Base-by-base conservation (phyloP, 805 yeast species). In the Lipomyces oligophaga region DNA sequence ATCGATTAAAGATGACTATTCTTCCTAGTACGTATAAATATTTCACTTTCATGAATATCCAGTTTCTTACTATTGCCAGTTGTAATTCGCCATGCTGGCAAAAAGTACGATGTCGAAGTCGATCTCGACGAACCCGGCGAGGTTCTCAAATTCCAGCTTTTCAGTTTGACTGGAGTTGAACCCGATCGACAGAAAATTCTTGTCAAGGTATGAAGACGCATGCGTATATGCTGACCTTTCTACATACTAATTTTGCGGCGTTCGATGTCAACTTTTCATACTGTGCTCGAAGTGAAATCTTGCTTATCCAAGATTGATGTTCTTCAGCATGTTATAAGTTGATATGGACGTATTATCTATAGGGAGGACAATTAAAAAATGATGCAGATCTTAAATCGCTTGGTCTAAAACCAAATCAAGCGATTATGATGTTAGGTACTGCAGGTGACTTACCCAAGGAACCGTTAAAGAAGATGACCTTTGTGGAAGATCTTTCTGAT, bases 401-500 rank as follows among this genome's bases (percentile, higher is more conserved):
- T 41, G 75, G 72, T 21, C 62, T 89, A 52, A 84, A 83, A 59
- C 72, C 77, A 19, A 78, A 77, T 27, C 85, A 83, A 56, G 71
- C 78, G 11, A 71, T 90, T 19, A 85, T 93, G 95, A 85, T 93
- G 47, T 72, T 93, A 46, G 99, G 99, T 20, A 83, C 97, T 1
- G 90, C 96, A 1, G 93, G 84, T 45, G 77, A 75, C 46, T 67
- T 79, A 43, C 78, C 76, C 28, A 49, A 63, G 53, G 63, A 68
- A 28, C 85, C 85, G 11, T 71, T 71, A 11, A 74, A 70, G 10
- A 72, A 75, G 49, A 73, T 71, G 39, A 78, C 77, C 24, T 84
- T 85, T 54, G 64, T 81, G 32, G 95, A 84, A 64, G 96, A 85
- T 63, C 66, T 83, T 64, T 72, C 74, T 28, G 73, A 69, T 60